Evolutionary conservation across 345 rosid species (phyloP), one percentile per base, ranked within the genome.

Genomic region (Sonneratia alba): DNA sequence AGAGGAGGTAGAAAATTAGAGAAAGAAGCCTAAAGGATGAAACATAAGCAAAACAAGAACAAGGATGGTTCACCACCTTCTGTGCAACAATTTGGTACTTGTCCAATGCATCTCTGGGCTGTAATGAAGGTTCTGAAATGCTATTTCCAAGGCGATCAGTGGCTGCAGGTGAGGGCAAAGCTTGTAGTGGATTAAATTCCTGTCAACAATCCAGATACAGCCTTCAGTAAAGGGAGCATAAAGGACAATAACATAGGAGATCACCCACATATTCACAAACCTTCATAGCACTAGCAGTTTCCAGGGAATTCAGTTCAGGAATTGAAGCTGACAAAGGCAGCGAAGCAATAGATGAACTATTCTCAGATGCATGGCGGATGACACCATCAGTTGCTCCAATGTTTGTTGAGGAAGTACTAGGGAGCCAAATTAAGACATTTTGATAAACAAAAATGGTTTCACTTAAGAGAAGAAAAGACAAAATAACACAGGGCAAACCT

Each of bases 91-190:
- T 82, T 79, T 90, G 90, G 74, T 84, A 95, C 76, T 90, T 90
- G 76, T 95, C 99, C 84, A 95, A 66, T 76, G 97, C 99, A 73
- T 95, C 99, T 81, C 96, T 85, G 47, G 96, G 91, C 83, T 81
- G 84, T 68, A 92, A 76, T 32, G 87, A 86, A 78, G 96, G 89
- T 72, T 90, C 98, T 8, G 87, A 70, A 66, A 72, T 76, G 76
- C 80, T 83, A 74, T 74, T 83, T 69, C 87, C 91, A 81, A 79
- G 73, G 32, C 86, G 89, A 70, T 91, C 98, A 69, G 87, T 61
- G 70, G 84, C 81, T 75, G 81, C 79, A 76, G 85, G 73, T 57
- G 89, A 77, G 67, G 92, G 75, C 73, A 83, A 73, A 36, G 81
- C 74, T 72, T 86, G 97, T 43, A 81, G 68, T 70, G 89, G 73